Percentiles rank a stretch among this genome's conserved stretches.
These are phyloP conservation scores for Yamadazyma phyllophila DNA, from an alignment of 805 yeast species.

Conservation along the genomic window DNA sequence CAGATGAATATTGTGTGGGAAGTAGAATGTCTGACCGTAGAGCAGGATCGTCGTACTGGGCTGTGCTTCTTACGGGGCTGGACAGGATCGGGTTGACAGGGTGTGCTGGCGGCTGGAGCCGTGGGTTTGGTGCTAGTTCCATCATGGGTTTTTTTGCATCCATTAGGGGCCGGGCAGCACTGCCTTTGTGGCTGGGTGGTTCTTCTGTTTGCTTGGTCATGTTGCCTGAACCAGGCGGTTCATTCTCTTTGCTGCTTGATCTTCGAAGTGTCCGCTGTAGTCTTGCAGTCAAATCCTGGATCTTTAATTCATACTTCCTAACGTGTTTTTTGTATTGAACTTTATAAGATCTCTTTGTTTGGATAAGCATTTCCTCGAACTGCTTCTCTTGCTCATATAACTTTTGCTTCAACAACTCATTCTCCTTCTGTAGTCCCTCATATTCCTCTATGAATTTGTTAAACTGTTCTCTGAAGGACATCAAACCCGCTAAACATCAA, in stretches of 20 bases:
- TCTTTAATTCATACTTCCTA: constrained; percentile 11
- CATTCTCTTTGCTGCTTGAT: constrained; percentile 5
- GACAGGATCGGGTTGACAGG: not conserved
- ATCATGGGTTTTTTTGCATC: not conserved
- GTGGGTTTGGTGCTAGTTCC: not conserved
- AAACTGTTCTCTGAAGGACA: constrained; percentile 7
- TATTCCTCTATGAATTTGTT: constrained; percentile 8
- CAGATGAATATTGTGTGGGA: constrained; percentile 15
- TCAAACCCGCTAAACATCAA: not conserved
- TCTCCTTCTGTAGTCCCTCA: constrained; percentile 7
- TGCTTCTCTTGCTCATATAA: not conserved
- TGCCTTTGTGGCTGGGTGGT: not conserved
- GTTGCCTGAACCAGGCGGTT: not conserved
- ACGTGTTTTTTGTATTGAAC: constrained; percentile 13
- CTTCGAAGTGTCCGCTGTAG: not conserved
- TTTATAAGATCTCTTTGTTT: constrained; percentile 11
- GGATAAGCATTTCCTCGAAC: constrained; percentile 1
- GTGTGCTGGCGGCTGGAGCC: constrained; percentile 1
- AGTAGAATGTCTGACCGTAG: constrained; percentile 1
- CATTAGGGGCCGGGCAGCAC: not conserved
- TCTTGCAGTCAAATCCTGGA: constrained; percentile 7
- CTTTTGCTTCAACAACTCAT: not conserved
- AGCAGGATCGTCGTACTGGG: not conserved
- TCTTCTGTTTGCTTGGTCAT: not conserved
- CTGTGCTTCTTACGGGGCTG: constrained; percentile 5